Evolutionary conservation across 2,329 filamentous ascomycete genomes (phyloP).

Genomic region (Colletotrichum sp.): DNA sequence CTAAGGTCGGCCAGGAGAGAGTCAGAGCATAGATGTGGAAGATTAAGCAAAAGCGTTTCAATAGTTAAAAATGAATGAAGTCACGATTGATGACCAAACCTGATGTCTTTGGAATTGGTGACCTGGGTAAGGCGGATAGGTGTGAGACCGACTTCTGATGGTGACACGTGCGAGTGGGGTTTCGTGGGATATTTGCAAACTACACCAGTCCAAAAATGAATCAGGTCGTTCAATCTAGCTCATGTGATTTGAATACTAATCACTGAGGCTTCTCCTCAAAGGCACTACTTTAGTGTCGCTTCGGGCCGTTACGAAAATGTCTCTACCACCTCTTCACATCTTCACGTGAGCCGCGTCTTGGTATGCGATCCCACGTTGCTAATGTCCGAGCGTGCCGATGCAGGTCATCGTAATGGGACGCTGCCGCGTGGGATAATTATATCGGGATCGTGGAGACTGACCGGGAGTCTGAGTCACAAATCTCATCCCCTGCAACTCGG

Average conservation of each 20-base stretch:
- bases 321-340: background rate
- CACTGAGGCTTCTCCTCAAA: background rate
- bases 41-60: background rate
- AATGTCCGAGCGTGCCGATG: background rate
- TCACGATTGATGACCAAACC: background rate
- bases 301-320: background rate
- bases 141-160: background rate
- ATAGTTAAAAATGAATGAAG: background rate
- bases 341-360: background rate
- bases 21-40: background rate
- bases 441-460: background rate
- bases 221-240: background rate
- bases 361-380: background rate
- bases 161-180: background rate
- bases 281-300: background rate
- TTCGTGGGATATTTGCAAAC: accelerated
- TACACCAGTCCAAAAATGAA: accelerated
- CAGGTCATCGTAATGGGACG: background rate
- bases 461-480: background rate
- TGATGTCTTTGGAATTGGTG: accelerated
- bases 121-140: background rate
- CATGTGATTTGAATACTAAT: background rate
- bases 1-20: slow-evolving; percentile 1
- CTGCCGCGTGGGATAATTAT: background rate
- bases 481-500: background rate